Evolutionary conservation across 352 stramenopile species (phyloP).

Genomic region (Globisporangium irregulare): DNA sequence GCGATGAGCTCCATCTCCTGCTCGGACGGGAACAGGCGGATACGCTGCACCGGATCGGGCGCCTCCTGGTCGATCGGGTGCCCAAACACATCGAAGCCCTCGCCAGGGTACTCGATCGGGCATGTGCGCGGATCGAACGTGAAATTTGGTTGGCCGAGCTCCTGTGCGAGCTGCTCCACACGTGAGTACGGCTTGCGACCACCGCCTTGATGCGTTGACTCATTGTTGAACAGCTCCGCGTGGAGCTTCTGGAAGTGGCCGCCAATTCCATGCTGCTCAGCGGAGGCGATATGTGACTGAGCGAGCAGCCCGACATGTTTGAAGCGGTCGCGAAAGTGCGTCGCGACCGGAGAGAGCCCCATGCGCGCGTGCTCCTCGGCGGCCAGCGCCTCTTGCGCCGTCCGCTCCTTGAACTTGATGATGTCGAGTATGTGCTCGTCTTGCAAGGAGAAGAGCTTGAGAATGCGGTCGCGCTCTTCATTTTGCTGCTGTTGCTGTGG

Average conservation of each 20-base stretch:
- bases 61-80: constrained; percentile 24
- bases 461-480: constrained; percentile 25
- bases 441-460: constrained; percentile 51
- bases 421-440: constrained; percentile 54
- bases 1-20: constrained; percentile 55
- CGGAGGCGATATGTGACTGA: constrained; percentile 31
- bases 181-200: constrained; percentile 13
- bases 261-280: constrained; percentile 42
- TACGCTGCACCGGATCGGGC: not conserved
- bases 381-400: constrained; percentile 25
- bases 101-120: constrained; percentile 28
- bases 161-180: constrained; percentile 20
- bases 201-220: not conserved
- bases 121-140: constrained; percentile 20
- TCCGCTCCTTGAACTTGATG: constrained; percentile 69
- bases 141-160: constrained; percentile 14
- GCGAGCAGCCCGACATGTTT: constrained; percentile 55
- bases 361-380: constrained; percentile 39
- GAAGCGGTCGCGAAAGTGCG: constrained; percentile 63
- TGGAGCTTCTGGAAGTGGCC: constrained; percentile 65
- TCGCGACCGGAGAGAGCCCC: constrained; percentile 41
- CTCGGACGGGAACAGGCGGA: constrained; percentile 44
- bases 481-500: not conserved
- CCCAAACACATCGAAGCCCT: constrained; percentile 37
- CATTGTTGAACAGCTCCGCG: constrained; percentile 29